These are phyloP conservation scores for Reticulomyxa filosa DNA, from an alignment of 78 protist species.

Conservation along the genomic window DNA sequence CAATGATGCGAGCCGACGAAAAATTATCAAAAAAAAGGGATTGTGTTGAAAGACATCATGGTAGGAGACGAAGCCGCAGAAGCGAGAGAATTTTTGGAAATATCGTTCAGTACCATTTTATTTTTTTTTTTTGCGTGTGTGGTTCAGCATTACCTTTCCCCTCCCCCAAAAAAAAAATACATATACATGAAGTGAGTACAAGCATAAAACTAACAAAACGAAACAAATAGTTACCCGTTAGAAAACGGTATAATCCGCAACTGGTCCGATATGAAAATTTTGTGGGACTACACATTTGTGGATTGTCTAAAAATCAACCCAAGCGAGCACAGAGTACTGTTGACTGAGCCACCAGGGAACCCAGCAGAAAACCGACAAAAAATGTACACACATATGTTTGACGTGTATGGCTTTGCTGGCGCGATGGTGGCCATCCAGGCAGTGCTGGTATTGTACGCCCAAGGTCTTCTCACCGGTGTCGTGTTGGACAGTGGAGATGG, in stretches of 20 bases:
- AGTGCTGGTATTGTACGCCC: slow-evolving; percentile 77
- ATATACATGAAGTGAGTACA: too few species aligned
- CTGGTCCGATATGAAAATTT: slow-evolving; percentile 67
- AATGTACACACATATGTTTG: slow-evolving; percentile 80
- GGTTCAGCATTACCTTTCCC: too few species aligned
- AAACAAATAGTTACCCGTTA: slow-evolving; percentile 70
- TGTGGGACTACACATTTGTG: slow-evolving; percentile 76
- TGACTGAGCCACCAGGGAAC: slow-evolving; percentile 93
- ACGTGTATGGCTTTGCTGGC: slow-evolving; percentile 68
- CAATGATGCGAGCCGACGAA: slow-evolving; percentile 73
- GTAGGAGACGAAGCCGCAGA: slow-evolving; percentile 84
- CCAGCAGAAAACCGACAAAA: slow-evolving; percentile 47
- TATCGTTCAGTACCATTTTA: too few species aligned
- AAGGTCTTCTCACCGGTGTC: slow-evolving; percentile 58
- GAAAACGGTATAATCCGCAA: slow-evolving; percentile 79
- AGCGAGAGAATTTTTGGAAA: slow-evolving; percentile 57
- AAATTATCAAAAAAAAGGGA: slow-evolving; percentile 32
- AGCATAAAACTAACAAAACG: too few species aligned
- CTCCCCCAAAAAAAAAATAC: too few species aligned
- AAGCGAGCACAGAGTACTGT: slow-evolving; percentile 57
- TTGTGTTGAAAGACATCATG: slow-evolving; percentile 67
- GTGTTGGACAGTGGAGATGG: slow-evolving; percentile 71
- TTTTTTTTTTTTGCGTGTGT: too few species aligned
- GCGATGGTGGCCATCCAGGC: slow-evolving; percentile 79
- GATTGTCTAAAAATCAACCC: slow-evolving; percentile 62